Percentiles rank a stretch among this genome's conserved stretches.
Evolutionary conservation across 176 grass and related monocot genomes (phyloP).

Genomic region (Hordeum marinum): DNA sequence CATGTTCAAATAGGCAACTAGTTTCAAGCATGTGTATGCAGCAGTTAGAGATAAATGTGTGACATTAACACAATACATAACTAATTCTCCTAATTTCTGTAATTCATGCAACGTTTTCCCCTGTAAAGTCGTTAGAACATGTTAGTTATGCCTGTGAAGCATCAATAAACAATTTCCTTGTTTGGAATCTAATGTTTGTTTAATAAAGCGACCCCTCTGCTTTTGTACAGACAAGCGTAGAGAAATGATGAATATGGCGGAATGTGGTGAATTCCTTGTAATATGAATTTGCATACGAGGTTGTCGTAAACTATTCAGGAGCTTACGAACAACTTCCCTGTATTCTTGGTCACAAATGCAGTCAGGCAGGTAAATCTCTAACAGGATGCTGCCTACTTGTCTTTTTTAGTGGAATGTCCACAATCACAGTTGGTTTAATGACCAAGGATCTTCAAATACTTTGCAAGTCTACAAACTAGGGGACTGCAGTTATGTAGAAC

Average conservation of each 20-base stretch:
- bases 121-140: not conserved
- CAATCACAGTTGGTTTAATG: not conserved
- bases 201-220: no score
- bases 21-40: not conserved
- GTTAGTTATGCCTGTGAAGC: not conserved
- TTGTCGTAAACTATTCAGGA: slow-evolving; percentile 44
- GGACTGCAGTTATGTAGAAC: no score
- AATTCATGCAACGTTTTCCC: not conserved
- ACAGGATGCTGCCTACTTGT: not conserved
- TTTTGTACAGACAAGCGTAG: no score
- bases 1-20: not conserved
- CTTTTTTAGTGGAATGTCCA: not conserved
- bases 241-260: no score
- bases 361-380: slow-evolving; percentile 23
- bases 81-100: not conserved
- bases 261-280: slow-evolving; percentile 35
- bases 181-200: no score
- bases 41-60: not conserved
- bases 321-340: slow-evolving; percentile 27
- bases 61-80: not conserved
- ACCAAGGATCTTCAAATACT: not conserved
- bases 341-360: slow-evolving; percentile 39
- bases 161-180: not conserved
- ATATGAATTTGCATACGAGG: slow-evolving; percentile 32
- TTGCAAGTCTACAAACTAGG: not conserved